Evolutionary conservation across 108 stramenopile species (phyloP).

Genomic region (Thalassiosira profunda): DNA sequence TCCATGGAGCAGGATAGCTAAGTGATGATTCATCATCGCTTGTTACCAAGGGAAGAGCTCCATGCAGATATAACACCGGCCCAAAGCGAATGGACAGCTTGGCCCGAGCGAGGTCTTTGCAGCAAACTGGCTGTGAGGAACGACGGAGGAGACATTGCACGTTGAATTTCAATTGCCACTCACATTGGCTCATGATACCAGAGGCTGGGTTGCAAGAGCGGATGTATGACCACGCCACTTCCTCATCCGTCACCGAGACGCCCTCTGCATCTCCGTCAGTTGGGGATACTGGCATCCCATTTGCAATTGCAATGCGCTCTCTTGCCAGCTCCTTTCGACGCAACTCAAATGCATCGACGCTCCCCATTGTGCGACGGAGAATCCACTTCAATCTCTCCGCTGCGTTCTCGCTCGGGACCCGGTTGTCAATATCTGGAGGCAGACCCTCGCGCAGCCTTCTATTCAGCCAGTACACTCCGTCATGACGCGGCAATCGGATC

Average conservation of each 20-base stretch:
- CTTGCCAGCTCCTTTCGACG: constrained; percentile 62
- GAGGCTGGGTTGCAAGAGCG: constrained; percentile 61
- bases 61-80: constrained; percentile 72
- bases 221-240: constrained; percentile 79
- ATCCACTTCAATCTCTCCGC: constrained; percentile 80
- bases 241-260: constrained; percentile 47
- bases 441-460: constrained; percentile 57
- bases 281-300: too few species aligned
- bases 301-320: constrained; percentile 35
- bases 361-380: constrained; percentile 78
- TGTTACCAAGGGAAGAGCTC: constrained; percentile 62
- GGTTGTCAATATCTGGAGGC: constrained; percentile 34
- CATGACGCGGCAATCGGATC: constrained; percentile 50
- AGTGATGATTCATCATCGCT: too few species aligned
- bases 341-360: constrained; percentile 81
- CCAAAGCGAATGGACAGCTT: constrained; percentile 63
- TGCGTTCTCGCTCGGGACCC: constrained; percentile 29
- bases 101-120: constrained; percentile 66
- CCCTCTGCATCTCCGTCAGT: not conserved
- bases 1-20: constrained; percentile 75
- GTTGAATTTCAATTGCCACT: too few species aligned
- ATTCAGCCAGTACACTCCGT: constrained; percentile 75
- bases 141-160: too few species aligned
- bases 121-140: too few species aligned
- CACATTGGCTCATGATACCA: constrained; percentile 77